phyloP scores from a whole-genome alignment of 257 asterid species.

The Petunia axillaris region DNA sequence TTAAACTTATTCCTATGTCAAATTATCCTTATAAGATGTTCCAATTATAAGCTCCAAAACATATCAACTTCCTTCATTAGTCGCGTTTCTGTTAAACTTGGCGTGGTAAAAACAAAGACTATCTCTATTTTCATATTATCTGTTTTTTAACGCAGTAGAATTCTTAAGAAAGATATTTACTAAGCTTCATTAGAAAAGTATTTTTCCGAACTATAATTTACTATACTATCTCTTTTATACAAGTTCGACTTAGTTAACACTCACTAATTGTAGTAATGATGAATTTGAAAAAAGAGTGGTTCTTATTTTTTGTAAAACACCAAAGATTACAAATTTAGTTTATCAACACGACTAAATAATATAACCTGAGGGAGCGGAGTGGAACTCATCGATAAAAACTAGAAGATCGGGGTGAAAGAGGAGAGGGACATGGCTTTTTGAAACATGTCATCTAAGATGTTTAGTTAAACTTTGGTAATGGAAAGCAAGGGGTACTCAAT shows the following conservation, averaged over 20 bases:
- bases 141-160: no score
- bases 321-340: not conserved
- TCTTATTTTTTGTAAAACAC: not conserved
- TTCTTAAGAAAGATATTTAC: not conserved
- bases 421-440: not conserved
- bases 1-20: not conserved
- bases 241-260: not conserved
- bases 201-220: no score
- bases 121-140: not conserved
- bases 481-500: not conserved
- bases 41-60: not conserved
- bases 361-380: not conserved
- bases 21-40: not conserved
- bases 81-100: not conserved
- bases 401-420: not conserved
- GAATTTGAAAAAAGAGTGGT: not conserved
- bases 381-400: not conserved
- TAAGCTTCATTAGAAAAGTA: not conserved
- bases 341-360: no score
- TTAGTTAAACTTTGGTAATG: not conserved
- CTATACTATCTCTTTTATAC: not conserved
- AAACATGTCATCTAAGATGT: constrained; percentile 1
- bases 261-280: not conserved
- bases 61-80: not conserved
- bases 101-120: not conserved